Percentiles rank a stretch among this genome's conserved stretches.
phyloP scores from a whole-genome alignment of 805 yeast genomes.

The Starmerella apis region DNA sequence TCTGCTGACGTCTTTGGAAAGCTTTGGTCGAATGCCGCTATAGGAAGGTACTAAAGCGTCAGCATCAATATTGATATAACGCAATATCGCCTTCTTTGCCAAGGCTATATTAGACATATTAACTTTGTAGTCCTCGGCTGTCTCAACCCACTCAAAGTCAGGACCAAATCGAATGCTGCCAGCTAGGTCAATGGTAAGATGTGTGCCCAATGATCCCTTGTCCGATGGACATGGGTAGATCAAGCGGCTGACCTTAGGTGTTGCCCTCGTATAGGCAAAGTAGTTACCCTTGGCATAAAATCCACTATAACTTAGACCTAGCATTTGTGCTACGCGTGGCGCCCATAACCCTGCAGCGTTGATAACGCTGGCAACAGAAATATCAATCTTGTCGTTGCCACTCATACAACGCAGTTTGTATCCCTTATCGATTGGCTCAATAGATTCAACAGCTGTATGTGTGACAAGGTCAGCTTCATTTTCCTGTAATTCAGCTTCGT shows the following conservation, averaged over 20 bases:
- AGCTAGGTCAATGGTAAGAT: conserved; percentile 70
- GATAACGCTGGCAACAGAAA: conserved; percentile 46
- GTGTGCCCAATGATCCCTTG: conserved; percentile 75
- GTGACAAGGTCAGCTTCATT: conserved; percentile 55
- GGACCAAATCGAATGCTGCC: conserved; percentile 81
- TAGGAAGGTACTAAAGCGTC: conserved; percentile 54
- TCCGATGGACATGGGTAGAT: conserved; percentile 73
- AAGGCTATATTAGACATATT: conserved; percentile 37
- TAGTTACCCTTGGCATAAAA: conserved; percentile 81
- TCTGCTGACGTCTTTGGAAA: conserved; percentile 37
- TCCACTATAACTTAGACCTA: conserved; percentile 49
- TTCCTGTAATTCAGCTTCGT: conserved; percentile 44
- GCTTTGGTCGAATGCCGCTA: conserved; percentile 76
- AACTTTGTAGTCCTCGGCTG: conserved; percentile 29
- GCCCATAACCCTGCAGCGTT: conserved; percentile 78
- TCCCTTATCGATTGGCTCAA: conserved; percentile 25
- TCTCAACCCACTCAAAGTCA: conserved; percentile 67
- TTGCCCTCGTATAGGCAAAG: conserved; percentile 44
- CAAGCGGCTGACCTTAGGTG: conserved; percentile 44
- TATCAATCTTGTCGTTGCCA: conserved; percentile 23
- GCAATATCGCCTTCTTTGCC: conserved; percentile 47
- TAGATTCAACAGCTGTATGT: conserved; percentile 46
- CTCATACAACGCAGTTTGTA: conserved; percentile 20
- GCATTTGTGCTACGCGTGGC: conserved; percentile 55
- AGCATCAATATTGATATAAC: conserved; percentile 50